Conservation (phyloP, 768 basidiomycete genomes). For the Leccinum imitatum region DNA sequence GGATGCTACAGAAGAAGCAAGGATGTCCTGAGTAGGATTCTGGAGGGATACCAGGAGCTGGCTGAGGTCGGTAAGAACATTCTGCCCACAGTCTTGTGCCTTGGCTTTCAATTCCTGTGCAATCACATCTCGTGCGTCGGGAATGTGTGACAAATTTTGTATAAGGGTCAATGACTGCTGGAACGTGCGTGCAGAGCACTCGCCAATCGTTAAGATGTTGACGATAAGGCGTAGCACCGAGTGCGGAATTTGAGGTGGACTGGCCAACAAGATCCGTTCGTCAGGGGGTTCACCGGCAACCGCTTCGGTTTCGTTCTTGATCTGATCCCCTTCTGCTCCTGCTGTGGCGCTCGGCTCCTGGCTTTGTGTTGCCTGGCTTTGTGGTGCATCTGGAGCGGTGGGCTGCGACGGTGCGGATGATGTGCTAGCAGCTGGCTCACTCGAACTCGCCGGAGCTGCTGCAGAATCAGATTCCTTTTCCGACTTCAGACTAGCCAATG, state of each 20-base stretch:
- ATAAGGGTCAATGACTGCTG: slow-evolving; percentile 89
- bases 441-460: slow-evolving; percentile 19
- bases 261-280: slow-evolving; percentile 55
- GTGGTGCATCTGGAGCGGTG: slow-evolving; percentile 10
- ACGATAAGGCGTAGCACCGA: slow-evolving; percentile 87
- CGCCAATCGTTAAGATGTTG: slow-evolving; percentile 95
- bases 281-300: slow-evolving; percentile 25
- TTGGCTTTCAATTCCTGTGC: slow-evolving; percentile 83
- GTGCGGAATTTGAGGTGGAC: slow-evolving; percentile 83
- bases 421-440: slow-evolving; percentile 11
- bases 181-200: slow-evolving; percentile 96
- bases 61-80: slow-evolving; percentile 72
- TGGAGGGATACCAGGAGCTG: slow-evolving; percentile 68
- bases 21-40: slow-evolving; percentile 50
- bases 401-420: slow-evolving; percentile 7
- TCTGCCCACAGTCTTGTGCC: slow-evolving; percentile 85
- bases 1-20: slow-evolving; percentile 69
- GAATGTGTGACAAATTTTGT: slow-evolving; percentile 86
- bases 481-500: slow-evolving; percentile 66
- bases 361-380: background rate
- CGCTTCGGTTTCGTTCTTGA: slow-evolving; percentile 25
- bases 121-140: slow-evolving; percentile 85
- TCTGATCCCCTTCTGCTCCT: slow-evolving; percentile 19
- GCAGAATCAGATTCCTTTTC: slow-evolving; percentile 34
- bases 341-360: slow-evolving; percentile 16